Evolutionary conservation across 352 stramenopile species (phyloP).

Genomic region (Globisporangium takayamanum): DNA sequence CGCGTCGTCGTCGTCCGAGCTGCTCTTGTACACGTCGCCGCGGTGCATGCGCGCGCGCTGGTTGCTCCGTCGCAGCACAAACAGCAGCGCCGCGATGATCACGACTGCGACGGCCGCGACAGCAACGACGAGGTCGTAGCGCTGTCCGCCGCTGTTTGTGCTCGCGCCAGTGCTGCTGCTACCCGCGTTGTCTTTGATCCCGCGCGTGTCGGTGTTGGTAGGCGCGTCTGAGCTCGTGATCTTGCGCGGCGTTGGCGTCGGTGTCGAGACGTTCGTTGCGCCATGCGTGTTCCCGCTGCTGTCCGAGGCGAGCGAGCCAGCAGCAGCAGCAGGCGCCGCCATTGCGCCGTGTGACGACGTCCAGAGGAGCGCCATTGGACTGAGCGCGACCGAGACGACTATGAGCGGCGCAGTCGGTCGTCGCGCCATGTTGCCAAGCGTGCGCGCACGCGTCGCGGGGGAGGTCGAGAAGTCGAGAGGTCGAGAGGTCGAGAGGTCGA

Average conservation of each 20-base stretch:
- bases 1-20: conserved; percentile 8
- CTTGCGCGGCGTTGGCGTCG: neutral
- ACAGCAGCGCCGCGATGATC: conserved; percentile 21
- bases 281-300: too few relatives aligned
- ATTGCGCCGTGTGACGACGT: too few relatives aligned
- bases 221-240: conserved; percentile 15
- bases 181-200: neutral
- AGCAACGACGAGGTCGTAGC: conserved; percentile 21
- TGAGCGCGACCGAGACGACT: too few relatives aligned
- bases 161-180: neutral
- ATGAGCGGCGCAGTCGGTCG: too few relatives aligned
- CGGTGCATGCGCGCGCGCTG: conserved; percentile 20
- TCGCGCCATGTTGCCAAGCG: too few relatives aligned
- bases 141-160: neutral
- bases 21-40: conserved; percentile 15
- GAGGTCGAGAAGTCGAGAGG: too few relatives aligned
- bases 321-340: too few relatives aligned
- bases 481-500: too few relatives aligned
- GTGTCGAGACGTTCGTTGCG: too few relatives aligned
- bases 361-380: too few relatives aligned
- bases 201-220: neutral
- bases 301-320: too few relatives aligned
- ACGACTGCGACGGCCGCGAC: conserved; percentile 25
- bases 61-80: conserved; percentile 18
- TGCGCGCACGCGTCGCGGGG: too few relatives aligned